A percentile compares a stretch with the other conserved stretches of the same genome.
phyloP scores from a whole-genome alignment of 768 basidiomycete species.

The Leccinum sublutescens region DNA sequence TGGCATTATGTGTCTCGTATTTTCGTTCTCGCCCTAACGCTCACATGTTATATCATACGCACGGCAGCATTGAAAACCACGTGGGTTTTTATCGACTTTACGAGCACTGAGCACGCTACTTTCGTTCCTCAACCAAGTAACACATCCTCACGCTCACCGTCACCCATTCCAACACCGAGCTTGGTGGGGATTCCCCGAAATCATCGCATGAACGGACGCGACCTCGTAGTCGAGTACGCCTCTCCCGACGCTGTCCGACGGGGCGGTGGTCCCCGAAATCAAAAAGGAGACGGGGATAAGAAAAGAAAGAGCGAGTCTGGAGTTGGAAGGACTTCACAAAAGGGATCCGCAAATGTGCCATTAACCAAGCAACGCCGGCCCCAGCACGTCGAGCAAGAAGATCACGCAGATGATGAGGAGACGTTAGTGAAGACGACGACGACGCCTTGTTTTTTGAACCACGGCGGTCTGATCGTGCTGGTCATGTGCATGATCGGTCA shows the following conservation, averaged over 20 bases:
- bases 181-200: slow-evolving; percentile 45
- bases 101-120: slow-evolving; percentile 74
- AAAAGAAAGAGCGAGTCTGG: slow-evolving; percentile 6
- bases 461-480: slow-evolving; percentile 9
- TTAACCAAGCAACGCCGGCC: slow-evolving; percentile 6
- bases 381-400: slow-evolving; percentile 5
- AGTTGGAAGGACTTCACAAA: slow-evolving; percentile 10
- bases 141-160: no score
- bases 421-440: neutral
- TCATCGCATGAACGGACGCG: slow-evolving; percentile 78
- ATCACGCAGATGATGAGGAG: slow-evolving; percentile 2
- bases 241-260: slow-evolving; percentile 84
- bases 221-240: slow-evolving; percentile 88
- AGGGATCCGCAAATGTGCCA: neutral
- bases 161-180: no score
- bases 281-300: slow-evolving; percentile 25
- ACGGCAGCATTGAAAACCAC: slow-evolving; percentile 38
- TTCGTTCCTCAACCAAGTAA: no score
- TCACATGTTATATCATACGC: neutral
- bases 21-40: neutral
- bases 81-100: slow-evolving; percentile 94
- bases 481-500: slow-evolving; percentile 7
- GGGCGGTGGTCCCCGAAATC: slow-evolving; percentile 44
- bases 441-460: slow-evolving; percentile 2
- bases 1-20: slow-evolving; percentile 23